Evolutionary conservation across 345 rosid species (phyloP), one percentile per base, ranked within the genome.

Genomic region (Xanthoceras sorbifolium): DNA sequence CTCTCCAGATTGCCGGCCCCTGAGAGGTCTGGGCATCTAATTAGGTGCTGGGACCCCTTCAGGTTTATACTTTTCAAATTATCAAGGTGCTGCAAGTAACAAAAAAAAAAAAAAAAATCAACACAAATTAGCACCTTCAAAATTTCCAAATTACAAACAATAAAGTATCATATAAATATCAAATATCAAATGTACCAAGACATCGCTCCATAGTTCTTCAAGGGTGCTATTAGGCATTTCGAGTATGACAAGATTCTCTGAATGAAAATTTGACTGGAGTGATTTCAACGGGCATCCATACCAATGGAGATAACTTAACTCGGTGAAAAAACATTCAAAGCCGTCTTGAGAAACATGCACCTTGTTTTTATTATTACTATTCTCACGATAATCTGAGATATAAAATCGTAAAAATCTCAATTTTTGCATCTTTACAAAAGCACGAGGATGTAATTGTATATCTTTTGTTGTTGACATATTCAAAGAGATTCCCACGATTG

Each of bases 271-370:
- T 29, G 84, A 72, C 69, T 85, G 84, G 81, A 86, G 22, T 31
- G 81, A 48, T 71, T 69, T 75, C 22, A 76, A 74, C 32, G 81
- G 84, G 61, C 46, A 86, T 77, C 77, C 74, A 31, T 57, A 12
- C 84, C 86, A 86, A 3, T 78, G 71, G 18, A 83, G 72, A 72
- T 73, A 77, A 10, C 80, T 44, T 52, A 86, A 66, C 42, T 81
- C 62, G 18, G 67, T 54, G 18, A 77, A 77, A 67, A 85, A 78
- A 73, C 60, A 73, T 25, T 73, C 55, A 9, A 80, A 76, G 22
- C 74, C 82, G 38, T 50, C n/a, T 9, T 5, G 10, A 28, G 38
- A 76, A 44, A 76, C 42, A 64, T 75, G 68, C 59, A 76, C 18
- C 31, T n/a, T n/a, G n/a, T n/a, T n/a, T n/a, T 70, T 40, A n/a